These are phyloP conservation scores for Eudorina sp. DNA, from an alignment of 139 green algal genomes.

Conservation along the genomic window DNA sequence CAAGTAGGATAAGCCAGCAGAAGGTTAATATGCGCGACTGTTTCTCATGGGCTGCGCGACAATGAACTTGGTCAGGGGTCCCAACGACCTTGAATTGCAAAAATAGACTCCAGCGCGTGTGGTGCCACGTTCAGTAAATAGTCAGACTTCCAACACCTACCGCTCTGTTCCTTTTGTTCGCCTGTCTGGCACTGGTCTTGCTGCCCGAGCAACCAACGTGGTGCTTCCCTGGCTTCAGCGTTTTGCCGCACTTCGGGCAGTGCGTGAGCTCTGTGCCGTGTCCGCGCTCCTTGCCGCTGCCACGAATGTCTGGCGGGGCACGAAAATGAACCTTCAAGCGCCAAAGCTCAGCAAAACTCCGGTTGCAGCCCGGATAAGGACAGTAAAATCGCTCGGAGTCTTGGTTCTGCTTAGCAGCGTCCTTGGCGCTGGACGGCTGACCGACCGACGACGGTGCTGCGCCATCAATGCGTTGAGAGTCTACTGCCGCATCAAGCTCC, in stretches of 20 bases:
- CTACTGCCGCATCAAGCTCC: constrained; percentile 13
- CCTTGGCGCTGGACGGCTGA: neutral
- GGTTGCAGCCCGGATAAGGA: constrained; percentile 77
- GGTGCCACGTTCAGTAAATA: neutral
- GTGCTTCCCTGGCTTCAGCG: constrained; percentile 87
- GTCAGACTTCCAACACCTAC: constrained; percentile 23
- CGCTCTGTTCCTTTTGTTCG: constrained; percentile 51
- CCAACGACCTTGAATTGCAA: neutral
- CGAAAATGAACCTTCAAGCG: constrained; percentile 84
- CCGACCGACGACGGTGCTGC: neutral
- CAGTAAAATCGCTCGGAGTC: constrained; percentile 52
- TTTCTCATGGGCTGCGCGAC: neutral
- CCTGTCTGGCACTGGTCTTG: constrained; percentile 53
- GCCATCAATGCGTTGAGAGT: neutral
- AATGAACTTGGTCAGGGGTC: neutral
- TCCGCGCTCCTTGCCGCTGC: constrained; percentile 86
- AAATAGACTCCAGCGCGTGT: neutral
- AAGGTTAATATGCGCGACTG: no score
- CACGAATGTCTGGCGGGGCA: constrained; percentile 83
- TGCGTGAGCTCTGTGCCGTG: constrained; percentile 86
- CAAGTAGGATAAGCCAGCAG: no score
- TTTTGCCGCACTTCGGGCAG: constrained; percentile 87
- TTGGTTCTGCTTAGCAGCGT: neutral
- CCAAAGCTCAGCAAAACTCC: constrained; percentile 90
- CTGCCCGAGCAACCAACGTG: constrained; percentile 86